Base-by-base conservation (phyloP, 257 asterid species). In the Datura wrightii region DNA sequence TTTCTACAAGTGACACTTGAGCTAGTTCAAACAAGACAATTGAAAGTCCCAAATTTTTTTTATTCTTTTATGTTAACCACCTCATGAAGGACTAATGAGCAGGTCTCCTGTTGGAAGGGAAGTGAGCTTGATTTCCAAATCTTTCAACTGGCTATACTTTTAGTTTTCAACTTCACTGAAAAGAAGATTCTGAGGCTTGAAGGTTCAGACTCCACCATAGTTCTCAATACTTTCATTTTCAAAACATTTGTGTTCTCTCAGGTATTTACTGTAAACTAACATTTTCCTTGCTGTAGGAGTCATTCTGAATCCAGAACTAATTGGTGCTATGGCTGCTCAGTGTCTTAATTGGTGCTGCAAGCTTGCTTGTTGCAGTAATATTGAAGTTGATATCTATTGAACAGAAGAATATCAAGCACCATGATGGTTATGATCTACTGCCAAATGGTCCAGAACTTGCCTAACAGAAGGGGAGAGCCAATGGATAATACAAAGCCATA, bases 181-280 rank as follows among this genome's bases (percentile, higher is more conserved):
- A 92, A 89, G 83, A 50, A 50, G 58, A 86, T 92, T 66, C 84
- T 95, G 76, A 87, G 86, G 31, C 90, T 95, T 8, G 34, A 84
- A 8, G 95, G 92, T 70, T 84, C 90, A 55, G 67, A 86, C 66
- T 82, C 97, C 41, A 89, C 90, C 6, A 70, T 86, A 10, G 89
- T 88, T 46, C 96, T 92, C 42, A 90, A 86, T 82, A 93, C 98
- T 76, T 52, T 95, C 93, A 92, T 93, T 79, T 95, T 95, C 92
- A 95, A 95, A 90, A 92, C 97, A 71, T 95, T 95, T 66, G 98
- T 95, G 16, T 95, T 95, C 88, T 95, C 96, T 88, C 95, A 94
- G 97, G 95, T 94, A 46, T 71, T 56, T 37, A 7, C 42, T 10
- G 18, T 63, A 11, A 31, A 63, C 71, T 63, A 4, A 39, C 42